These are phyloP conservation scores for Cyberlindnera samutprakarnensis DNA, from an alignment of 805 yeast genomes.

Conservation along the genomic window DNA sequence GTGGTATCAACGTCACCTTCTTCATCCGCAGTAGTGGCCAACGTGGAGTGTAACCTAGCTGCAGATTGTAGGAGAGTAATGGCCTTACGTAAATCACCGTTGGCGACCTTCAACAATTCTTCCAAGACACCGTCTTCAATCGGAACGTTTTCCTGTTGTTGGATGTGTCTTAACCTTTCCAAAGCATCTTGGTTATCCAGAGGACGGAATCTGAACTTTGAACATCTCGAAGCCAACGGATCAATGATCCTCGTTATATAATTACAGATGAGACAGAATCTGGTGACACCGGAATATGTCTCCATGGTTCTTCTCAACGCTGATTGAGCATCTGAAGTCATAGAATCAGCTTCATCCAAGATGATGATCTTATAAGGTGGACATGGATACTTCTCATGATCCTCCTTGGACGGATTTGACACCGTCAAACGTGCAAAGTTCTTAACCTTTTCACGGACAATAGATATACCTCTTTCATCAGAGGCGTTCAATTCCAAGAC, in stretches of 20 bases:
- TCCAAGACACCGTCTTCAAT: constrained; percentile 45
- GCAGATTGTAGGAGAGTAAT: constrained; percentile 87
- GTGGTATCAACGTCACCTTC: constrained; percentile 30
- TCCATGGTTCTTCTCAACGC: constrained; percentile 96
- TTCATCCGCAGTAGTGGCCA: constrained; percentile 19
- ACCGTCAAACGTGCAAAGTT: constrained; percentile 81
- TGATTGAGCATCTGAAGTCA: constrained; percentile 95
- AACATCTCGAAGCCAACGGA: constrained; percentile 93
- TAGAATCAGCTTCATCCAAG: constrained; percentile 93
- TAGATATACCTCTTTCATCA: constrained; percentile 85
- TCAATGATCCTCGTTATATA: constrained; percentile 95
- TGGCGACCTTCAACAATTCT: constrained; percentile 62
- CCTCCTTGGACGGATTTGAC: constrained; percentile 69
- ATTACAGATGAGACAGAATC: constrained; percentile 93
- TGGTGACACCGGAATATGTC: constrained; percentile 77
- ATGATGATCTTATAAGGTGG: constrained; percentile 94
- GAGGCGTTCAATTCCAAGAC: constrained; percentile 84
- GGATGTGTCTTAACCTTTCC: constrained; percentile 54
- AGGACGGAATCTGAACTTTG: constrained; percentile 85
- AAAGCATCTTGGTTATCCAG: constrained; percentile 68
- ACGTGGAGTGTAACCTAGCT: constrained; percentile 40
- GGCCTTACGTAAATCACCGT: constrained; percentile 90
- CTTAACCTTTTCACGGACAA: constrained; percentile 79
- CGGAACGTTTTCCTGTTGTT: constrained; percentile 36
- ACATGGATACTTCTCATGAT: constrained; percentile 74